Base-by-base conservation (phyloP, 2,329 filamentous ascomycete species). In the Apiospora pterosperma region DNA sequence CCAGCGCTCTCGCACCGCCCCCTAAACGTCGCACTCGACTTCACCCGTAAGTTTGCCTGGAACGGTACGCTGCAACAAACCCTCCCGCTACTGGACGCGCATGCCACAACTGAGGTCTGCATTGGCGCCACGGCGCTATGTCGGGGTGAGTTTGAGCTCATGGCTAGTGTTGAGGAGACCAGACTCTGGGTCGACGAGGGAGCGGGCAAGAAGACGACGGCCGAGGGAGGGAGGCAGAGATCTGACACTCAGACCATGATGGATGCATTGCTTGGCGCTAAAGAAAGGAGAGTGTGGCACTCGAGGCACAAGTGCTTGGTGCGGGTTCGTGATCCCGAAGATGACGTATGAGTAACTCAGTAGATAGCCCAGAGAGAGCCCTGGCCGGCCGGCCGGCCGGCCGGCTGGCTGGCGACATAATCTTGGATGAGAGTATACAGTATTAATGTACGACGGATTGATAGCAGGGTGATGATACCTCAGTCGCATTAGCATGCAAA, bases 1-100 rank as follows among this genome's bases (percentile, higher is more conserved):
- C 93, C 94, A 0, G 86, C 89, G 61, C 84, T 97, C 19, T 86
- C 91, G 55, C 87, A 93, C 72, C 88, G 94, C 19, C 86, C 91
- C 0, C 83, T 86, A 61, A 88, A 88, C 66, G 82, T 92, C 16
- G 91, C 92, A 2, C 85, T 97, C 19, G 94, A 97, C 74, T 87
- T 95, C 64, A 91, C 91, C 48, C 89, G 92, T 72, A 92, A 93
- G 68, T 85, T 97, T 63, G 89, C 90, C 1, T 96, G 92, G 90
- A 95, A 93, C 68, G 94, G 94, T 1, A 89, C 91, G 36, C 78
- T 97, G 64, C 94, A 97, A 78, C 89, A 90, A 72, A 83, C 86
- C 1, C 79, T 97, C 0, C 88, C 90, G 0, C 73, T 86, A 7
- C 74, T 97, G 1, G 76, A 78, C 6, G 86, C 88, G 0, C 85